Evolutionary conservation across 768 basidiomycete genomes (phyloP), one percentile per base, ranked within the genome.

Genomic region (Trametes cubensis): DNA sequence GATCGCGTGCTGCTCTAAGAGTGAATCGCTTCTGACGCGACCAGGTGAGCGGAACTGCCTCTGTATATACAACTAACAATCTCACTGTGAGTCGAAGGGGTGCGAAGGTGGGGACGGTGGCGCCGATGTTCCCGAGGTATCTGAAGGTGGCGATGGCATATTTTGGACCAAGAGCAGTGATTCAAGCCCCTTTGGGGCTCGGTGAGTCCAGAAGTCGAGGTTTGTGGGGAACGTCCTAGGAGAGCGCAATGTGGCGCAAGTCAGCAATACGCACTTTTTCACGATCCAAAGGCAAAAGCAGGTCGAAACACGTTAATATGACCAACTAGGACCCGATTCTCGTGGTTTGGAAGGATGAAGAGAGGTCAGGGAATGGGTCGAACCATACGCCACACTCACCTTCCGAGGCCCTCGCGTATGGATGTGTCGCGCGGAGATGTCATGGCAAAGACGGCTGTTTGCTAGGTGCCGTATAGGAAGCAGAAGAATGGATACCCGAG

Each of bases 351-450:
- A 20, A 2, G 18, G 25, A 17, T 38, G 18, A 4, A 17, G 28
- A 17, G 20, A 10, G 34, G 34, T 11, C 47, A 18, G 20, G 39
- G 20, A 1, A 34, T 23, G 23, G 23, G 46, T 45, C n/a, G 18
- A 14, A 26, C 40, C 26, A 20, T n/a, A 30, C 63, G 63, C 58
- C 58, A 64, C 63, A 64, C 58, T 64, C 38, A 64, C 63, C 58
- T 48, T 8, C 53, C 58, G 41, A 55, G 34, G 47, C 21, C 45
- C 13, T 50, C 50, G 38, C 18, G 51, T 51, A 45, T 18, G 57
- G 42, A 18, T 14, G 15, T 26, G 39, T 51, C 51, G 53, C 57
- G 62, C 3, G 62, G 39, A 45, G 56, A 41, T n/a, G 61, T 17
- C 61, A 62, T 62, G 14, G 18, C 40, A 20, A 40, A 39, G 44